A percentile compares a stretch with the other conserved stretches of the same genome.
These are phyloP conservation scores for Adansonia digitata DNA, from an alignment of 345 rosid species.

Conservation along the genomic window DNA sequence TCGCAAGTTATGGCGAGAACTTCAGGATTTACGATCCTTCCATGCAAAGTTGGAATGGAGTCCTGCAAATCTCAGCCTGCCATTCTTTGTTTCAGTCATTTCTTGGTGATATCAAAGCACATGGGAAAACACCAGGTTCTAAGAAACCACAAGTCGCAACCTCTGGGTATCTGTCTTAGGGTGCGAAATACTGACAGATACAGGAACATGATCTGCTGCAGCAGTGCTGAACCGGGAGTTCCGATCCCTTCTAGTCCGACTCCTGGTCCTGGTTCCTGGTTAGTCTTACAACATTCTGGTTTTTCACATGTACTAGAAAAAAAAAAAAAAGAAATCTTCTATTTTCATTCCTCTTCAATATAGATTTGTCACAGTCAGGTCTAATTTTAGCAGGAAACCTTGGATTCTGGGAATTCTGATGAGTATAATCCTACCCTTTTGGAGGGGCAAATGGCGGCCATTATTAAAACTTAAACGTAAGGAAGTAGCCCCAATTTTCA, in stretches of 20 bases:
- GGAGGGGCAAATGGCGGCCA: conserved; percentile 38
- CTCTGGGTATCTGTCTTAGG: background rate
- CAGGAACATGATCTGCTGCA: conserved; percentile 4
- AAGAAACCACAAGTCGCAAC: background rate
- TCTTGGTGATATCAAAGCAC: background rate
- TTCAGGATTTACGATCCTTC: background rate
- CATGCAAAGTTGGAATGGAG: background rate
- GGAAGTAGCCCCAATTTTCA: background rate
- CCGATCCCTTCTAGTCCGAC: background rate
- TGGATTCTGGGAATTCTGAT: conserved; percentile 46
- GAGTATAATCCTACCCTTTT: conserved; percentile 37
- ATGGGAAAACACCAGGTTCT: background rate
- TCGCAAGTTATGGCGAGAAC: background rate
- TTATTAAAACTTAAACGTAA: conserved; percentile 34
- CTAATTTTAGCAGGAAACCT: conserved; percentile 32
- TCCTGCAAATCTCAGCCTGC: background rate
- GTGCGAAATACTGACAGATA: background rate
- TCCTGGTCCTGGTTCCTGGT: conserved; percentile 18
- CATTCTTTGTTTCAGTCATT: background rate
- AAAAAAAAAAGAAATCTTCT: background rate
- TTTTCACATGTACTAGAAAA: background rate
- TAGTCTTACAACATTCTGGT: background rate
- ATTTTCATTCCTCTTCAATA: background rate
- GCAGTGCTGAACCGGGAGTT: conserved; percentile 1
- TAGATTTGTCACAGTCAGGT: background rate